Evolutionary conservation across 768 basidiomycete species (phyloP).

Genomic region (Filobasidium floriforme): DNA sequence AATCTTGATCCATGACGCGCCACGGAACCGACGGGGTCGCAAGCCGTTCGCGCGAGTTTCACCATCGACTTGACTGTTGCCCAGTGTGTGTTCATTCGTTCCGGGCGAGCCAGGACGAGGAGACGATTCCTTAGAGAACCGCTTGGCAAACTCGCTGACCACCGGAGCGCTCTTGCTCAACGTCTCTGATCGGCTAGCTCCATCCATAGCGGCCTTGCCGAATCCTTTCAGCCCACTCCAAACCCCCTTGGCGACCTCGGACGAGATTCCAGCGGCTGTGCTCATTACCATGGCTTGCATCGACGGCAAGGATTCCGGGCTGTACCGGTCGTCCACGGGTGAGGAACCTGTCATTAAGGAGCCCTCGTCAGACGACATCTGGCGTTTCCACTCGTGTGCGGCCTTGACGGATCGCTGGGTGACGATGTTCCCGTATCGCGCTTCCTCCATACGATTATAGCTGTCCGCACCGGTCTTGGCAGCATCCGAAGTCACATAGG

Average conservation of each 20-base stretch:
- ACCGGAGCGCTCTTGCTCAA: slow-evolving; percentile 21
- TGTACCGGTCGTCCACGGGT: background rate
- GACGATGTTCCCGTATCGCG: slow-evolving; percentile 11
- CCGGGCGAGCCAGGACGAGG: background rate
- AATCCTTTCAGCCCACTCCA: slow-evolving; percentile 22
- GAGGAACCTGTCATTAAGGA: too few species aligned
- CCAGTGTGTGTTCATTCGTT: background rate
- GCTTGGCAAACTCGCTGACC: slow-evolving; percentile 11
- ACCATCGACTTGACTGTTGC: background rate
- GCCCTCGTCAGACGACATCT: background rate
- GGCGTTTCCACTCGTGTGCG: background rate
- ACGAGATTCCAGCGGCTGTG: slow-evolving; percentile 19
- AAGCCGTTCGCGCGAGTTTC: background rate
- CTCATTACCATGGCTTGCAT: slow-evolving; percentile 19
- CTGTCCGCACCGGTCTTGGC: background rate
- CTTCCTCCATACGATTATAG: slow-evolving; percentile 2
- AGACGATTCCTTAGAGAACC: background rate
- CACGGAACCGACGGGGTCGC: background rate
- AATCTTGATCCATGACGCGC: slow-evolving; percentile 17
- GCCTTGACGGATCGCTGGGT: slow-evolving; percentile 12
- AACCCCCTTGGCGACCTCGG: slow-evolving; percentile 22
- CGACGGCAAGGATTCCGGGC: slow-evolving; percentile 4
- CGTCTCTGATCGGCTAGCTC: slow-evolving; percentile 15
- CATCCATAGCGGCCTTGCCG: slow-evolving; percentile 13
- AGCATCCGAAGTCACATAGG: slow-evolving; percentile 11